A percentile compares a stretch with the other conserved stretches of the same genome.
These are phyloP conservation scores for Crotalaria pallida DNA, from an alignment of 306 rosid genomes.

Conservation along the genomic window DNA sequence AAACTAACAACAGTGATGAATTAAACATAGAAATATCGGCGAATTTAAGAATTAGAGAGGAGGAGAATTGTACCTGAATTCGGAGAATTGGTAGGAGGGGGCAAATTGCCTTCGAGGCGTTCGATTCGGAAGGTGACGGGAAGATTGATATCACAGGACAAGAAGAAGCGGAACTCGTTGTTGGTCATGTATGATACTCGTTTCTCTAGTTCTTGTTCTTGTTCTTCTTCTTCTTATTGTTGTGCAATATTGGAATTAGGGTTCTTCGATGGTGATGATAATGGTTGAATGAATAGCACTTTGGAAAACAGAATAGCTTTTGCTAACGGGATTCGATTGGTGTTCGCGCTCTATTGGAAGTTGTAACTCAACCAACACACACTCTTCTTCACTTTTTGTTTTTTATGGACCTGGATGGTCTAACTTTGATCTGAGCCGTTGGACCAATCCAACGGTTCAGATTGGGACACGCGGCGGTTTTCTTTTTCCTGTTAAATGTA, in stretches of 20 bases:
- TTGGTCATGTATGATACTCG: conserved; percentile 76
- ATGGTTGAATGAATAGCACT: no score
- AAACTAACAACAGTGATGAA: not conserved
- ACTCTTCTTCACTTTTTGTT: not conserved
- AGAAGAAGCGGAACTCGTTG: conserved; percentile 91
- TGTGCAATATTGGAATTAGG: not conserved
- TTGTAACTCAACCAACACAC: no score
- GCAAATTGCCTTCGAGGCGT: conserved; percentile 70
- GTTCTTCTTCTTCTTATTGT: not conserved
- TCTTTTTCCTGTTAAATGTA: no score
- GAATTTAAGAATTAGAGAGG: not conserved
- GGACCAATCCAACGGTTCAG: no score
- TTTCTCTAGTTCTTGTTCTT: no score
- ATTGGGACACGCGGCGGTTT: no score
- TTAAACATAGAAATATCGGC: not conserved
- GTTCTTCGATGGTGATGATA: not conserved
- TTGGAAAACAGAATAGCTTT: not conserved
- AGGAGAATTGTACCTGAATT: conserved; percentile 36
- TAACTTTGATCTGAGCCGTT: no score
- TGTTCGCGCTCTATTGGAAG: not conserved
- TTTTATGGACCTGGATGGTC: no score
- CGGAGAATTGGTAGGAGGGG: conserved; percentile 40
- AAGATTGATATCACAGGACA: conserved; percentile 94
- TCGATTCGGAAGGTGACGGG: conserved; percentile 81
- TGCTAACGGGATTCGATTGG: not conserved